Evolutionary conservation across 805 yeast genomes (phyloP).

Genomic region (Candida hungchunana): DNA sequence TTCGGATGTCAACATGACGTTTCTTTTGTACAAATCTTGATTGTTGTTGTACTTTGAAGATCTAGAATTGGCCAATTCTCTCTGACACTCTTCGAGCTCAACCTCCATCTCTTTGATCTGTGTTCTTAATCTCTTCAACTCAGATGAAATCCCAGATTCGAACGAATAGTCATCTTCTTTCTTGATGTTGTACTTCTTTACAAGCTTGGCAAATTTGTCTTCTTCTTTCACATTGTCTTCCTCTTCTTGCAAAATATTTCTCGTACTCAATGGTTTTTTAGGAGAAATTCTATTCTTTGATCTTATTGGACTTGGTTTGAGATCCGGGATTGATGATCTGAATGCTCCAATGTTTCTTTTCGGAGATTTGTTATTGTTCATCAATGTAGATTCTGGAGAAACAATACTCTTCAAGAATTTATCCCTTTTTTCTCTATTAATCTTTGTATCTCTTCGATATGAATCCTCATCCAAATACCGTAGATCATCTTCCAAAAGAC

Average conservation of each 20-base stretch:
- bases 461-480: slow-evolving; percentile 17
- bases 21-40: slow-evolving; percentile 8
- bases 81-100: slow-evolving; percentile 6
- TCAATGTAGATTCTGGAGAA: neutral
- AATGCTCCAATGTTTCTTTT: slow-evolving; percentile 7
- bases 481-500: slow-evolving; percentile 14
- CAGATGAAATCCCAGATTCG: slow-evolving; percentile 1
- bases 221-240: slow-evolving; percentile 2
- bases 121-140: slow-evolving; percentile 2
- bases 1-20: slow-evolving; percentile 9
- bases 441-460: slow-evolving; percentile 4
- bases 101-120: slow-evolving; percentile 12
- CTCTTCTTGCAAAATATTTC: neutral
- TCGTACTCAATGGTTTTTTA: neutral
- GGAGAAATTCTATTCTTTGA: neutral
- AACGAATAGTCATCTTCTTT: slow-evolving; percentile 4
- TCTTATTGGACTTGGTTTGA: slow-evolving; percentile 5
- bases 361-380: too few species aligned
- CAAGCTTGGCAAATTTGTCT: slow-evolving; percentile 9
- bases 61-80: slow-evolving; percentile 3
- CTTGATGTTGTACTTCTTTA: slow-evolving; percentile 16
- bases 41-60: slow-evolving; percentile 1
- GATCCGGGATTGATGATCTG: slow-evolving; percentile 10
- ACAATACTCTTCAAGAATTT: slow-evolving; percentile 8
- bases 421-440: slow-evolving; percentile 20